Evolutionary conservation across 768 basidiomycete species (phyloP).

Genomic region (Mycena filopes): DNA sequence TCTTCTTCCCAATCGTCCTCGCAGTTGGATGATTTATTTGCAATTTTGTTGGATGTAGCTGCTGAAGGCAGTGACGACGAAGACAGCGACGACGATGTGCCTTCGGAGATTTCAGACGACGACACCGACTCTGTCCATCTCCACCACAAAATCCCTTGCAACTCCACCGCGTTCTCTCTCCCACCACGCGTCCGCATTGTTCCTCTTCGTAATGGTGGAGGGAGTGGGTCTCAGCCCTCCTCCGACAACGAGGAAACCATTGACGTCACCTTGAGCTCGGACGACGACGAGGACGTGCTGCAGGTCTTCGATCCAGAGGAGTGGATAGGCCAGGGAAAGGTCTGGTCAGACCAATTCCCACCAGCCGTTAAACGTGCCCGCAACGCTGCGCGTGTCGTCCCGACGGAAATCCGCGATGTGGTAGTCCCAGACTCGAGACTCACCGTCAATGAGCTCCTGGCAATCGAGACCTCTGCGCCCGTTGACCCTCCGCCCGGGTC

Average conservation of each 20-base stretch:
- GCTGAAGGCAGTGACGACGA: too few relatives aligned
- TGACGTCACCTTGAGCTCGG: neutral
- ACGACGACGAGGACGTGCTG: neutral
- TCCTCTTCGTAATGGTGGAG: neutral
- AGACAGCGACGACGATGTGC: too few relatives aligned
- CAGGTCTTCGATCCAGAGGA: neutral
- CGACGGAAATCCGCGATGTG: neutral
- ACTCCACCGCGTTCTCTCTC: neutral
- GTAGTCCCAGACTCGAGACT: neutral
- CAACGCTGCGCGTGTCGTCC: neutral
- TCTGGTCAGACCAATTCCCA: slow-evolving; percentile 1
- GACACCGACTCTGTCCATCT: neutral
- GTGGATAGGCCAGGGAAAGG: neutral
- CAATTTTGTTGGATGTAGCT: too few relatives aligned
- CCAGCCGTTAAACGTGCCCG: neutral
- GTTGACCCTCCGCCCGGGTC: neutral
- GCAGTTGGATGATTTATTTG: too few relatives aligned
- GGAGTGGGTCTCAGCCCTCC: neutral
- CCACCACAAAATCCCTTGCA: too few relatives aligned
- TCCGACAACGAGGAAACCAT: neutral
- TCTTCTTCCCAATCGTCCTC: too few relatives aligned
- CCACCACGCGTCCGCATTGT: neutral
- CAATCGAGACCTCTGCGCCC: neutral
- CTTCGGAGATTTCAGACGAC: neutral
- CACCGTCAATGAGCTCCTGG: neutral